Percentiles rank a stretch among this genome's conserved stretches.
phyloP scores from a whole-genome alignment of 257 asterid species.

The Parsonsia alboflavescens region DNA sequence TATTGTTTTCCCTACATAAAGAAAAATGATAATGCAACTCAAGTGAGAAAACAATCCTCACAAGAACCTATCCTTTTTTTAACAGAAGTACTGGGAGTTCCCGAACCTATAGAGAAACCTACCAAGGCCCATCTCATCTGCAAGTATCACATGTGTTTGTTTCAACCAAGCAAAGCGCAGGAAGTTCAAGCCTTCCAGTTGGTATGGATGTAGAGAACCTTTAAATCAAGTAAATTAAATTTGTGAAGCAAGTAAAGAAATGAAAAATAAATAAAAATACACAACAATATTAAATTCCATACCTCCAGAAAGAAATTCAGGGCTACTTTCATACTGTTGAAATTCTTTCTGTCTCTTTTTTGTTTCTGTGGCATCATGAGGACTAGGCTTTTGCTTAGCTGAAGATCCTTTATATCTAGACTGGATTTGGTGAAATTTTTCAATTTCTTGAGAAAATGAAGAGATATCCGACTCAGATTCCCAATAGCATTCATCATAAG shows the following conservation, averaged over 20 bases:
- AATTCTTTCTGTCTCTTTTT: constrained; percentile 77
- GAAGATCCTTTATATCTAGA: constrained; percentile 52
- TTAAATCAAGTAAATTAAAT: constrained; percentile 15
- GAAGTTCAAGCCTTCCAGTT: constrained; percentile 99
- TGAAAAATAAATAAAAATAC: background rate
- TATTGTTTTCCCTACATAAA: constrained; percentile 83
- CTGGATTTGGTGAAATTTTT: constrained; percentile 51
- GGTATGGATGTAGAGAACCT: constrained; percentile 98
- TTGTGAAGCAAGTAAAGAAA: background rate
- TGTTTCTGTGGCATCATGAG: constrained; percentile 52
- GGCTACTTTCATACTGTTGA: constrained; percentile 87
- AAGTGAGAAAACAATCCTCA: background rate
- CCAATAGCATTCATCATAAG: constrained; percentile 94
- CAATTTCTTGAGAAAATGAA: constrained; percentile 76
- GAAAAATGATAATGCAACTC: constrained; percentile 19
- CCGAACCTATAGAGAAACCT: constrained; percentile 26
- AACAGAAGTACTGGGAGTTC: constrained; percentile 3
- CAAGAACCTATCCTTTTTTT: background rate
- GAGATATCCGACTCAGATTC: constrained; percentile 80
- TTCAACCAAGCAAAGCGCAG: constrained; percentile 95
- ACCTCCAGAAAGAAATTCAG: constrained; percentile 92
- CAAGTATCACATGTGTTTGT: constrained; percentile 97
- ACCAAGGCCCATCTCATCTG: constrained; percentile 99
- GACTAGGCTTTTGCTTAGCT: constrained; percentile 48
- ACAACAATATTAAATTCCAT: constrained; percentile 10